A percentile compares a stretch with the other conserved stretches of the same genome.
Conservation (phyloP, 495 filamentous ascomycete genomes). For the Neurospora sp. region DNA sequence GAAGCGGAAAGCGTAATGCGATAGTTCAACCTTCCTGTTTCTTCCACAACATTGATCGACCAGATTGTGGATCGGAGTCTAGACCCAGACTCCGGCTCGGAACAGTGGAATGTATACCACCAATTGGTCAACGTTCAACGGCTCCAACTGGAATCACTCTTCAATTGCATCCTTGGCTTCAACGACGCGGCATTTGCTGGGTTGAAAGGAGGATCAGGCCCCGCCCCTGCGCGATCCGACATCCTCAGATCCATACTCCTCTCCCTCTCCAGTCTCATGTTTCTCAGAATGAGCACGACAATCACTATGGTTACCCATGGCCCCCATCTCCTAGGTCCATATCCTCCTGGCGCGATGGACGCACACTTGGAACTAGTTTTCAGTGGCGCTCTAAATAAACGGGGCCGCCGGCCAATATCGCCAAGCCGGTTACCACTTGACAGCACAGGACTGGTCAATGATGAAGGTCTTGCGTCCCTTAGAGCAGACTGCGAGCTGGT, state of each 20-base stretch:
- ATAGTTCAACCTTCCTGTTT: background rate
- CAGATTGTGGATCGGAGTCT: background rate
- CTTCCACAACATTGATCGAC: background rate
- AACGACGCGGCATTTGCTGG: background rate
- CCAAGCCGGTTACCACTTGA: background rate
- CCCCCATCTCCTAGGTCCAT: background rate
- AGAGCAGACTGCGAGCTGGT: background rate
- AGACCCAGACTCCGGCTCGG: background rate
- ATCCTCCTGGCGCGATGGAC: too few species aligned
- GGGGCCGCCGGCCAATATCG: too few species aligned
- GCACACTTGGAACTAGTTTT: too few species aligned
- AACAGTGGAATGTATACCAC: background rate
- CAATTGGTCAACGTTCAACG: background rate
- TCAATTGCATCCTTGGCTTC: background rate
- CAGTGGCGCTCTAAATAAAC: too few species aligned
- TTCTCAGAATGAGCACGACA: background rate
- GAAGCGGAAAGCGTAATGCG: background rate
- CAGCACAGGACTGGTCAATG: background rate
- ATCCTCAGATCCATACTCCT: background rate
- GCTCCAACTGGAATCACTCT: background rate
- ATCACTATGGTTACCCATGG: background rate
- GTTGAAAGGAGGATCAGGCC: background rate
- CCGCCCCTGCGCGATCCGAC: background rate
- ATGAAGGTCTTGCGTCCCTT: background rate
- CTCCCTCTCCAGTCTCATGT: background rate